These are phyloP conservation scores for Baudoinia panamericana DNA, from an alignment of 495 filamentous ascomycete genomes.

Conservation along the genomic window DNA sequence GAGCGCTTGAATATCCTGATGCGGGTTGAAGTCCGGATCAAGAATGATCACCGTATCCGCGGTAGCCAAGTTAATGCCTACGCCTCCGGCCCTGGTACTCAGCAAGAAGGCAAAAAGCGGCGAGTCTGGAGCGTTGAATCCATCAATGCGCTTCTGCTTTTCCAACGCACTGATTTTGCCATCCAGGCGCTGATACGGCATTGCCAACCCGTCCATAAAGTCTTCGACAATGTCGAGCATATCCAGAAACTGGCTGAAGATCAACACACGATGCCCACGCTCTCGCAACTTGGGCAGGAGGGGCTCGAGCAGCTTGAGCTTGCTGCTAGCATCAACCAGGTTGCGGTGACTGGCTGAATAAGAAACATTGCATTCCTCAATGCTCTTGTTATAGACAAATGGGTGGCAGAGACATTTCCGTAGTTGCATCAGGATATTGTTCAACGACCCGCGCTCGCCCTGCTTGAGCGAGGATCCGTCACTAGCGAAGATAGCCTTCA, in stretches of 20 bases:
- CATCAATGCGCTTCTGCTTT: slow-evolving; percentile 88
- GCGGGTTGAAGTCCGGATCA: slow-evolving; percentile 96
- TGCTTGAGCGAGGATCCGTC: slow-evolving; percentile 42
- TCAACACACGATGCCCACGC: slow-evolving; percentile 80
- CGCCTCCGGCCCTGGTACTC: slow-evolving; percentile 86
- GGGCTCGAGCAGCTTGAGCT: slow-evolving; percentile 71
- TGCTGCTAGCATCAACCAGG: slow-evolving; percentile 80
- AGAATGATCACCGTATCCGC: slow-evolving; percentile 98
- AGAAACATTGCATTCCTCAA: slow-evolving; percentile 61
- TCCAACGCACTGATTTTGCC: slow-evolving; percentile 64
- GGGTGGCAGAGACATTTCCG: slow-evolving; percentile 92
- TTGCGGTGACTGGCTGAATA: slow-evolving; percentile 51
- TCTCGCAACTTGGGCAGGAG: slow-evolving; percentile 84
- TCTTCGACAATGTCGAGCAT: slow-evolving; percentile 86
- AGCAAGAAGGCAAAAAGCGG: slow-evolving; percentile 78
- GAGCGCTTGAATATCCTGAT: slow-evolving; percentile 92
- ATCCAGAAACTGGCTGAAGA: slow-evolving; percentile 92
- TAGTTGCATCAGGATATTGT: slow-evolving; percentile 90
- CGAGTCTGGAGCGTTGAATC: slow-evolving; percentile 77
- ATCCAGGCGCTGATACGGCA: slow-evolving; percentile 69
- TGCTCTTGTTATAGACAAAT: slow-evolving; percentile 76
- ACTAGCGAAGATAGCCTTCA: slow-evolving; percentile 70
- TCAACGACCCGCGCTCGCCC: slow-evolving; percentile 61
- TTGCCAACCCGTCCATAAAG: slow-evolving; percentile 58
- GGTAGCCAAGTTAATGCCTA: slow-evolving; percentile 94